A percentile compares a stretch with the other conserved stretches of the same genome.
Evolutionary conservation across 257 asterid genomes (phyloP).

Genomic region (Fraxinus cuspidata): DNA sequence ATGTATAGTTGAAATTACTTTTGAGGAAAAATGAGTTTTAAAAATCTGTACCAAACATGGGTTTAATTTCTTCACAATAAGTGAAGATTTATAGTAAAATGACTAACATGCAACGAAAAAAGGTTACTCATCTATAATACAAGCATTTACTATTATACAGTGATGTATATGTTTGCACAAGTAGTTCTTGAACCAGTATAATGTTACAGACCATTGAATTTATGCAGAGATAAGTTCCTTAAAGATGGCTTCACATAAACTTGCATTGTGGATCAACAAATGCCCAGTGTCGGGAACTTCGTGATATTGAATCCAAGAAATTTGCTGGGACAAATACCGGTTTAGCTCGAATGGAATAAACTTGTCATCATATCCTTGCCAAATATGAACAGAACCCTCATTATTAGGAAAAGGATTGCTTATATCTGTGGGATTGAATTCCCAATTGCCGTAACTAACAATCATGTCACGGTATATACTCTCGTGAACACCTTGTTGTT

Average conservation of each 20-base stretch:
- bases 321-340: constrained; percentile 45
- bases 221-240: constrained; percentile 42
- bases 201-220: constrained; percentile 13
- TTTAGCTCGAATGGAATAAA: constrained; percentile 46
- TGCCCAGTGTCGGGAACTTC: constrained; percentile 76
- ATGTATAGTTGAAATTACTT: no score
- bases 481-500: constrained; percentile 70
- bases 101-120: not conserved
- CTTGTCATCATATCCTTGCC: constrained; percentile 76
- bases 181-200: not conserved
- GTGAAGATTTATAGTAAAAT: no score
- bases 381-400: constrained; percentile 69
- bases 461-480: constrained; percentile 58
- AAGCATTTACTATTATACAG: not conserved
- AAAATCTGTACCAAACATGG: no score
- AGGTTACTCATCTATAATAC: not conserved
- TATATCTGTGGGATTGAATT: constrained; percentile 59
- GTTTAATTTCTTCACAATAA: no score
- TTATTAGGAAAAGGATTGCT: constrained; percentile 60
- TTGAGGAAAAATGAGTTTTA: no score
- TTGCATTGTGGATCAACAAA: constrained; percentile 45
- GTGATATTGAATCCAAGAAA: constrained; percentile 76
- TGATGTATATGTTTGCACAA: not conserved
- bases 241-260: constrained; percentile 54
- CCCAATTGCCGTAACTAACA: constrained; percentile 58